Evolutionary conservation across 2,329 filamentous ascomycete species (phyloP).

Genomic region (Penicillium sp.): DNA sequence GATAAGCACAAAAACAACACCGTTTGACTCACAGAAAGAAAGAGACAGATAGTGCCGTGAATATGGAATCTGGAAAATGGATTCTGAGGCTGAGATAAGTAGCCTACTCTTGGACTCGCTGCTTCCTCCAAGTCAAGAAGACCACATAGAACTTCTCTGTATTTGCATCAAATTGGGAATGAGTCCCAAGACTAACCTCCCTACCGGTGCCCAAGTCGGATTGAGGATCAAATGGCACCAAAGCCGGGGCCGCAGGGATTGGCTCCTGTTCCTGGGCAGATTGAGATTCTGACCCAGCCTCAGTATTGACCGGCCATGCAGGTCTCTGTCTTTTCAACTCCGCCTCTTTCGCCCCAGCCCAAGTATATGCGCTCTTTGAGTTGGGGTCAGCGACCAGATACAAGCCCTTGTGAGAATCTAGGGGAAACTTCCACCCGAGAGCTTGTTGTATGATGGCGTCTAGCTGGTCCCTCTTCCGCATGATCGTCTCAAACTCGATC

Average conservation of each 20-base stretch:
- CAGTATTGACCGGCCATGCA: background rate
- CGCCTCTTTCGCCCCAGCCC: conserved; percentile 1
- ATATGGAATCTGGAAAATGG: background rate
- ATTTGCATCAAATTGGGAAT: background rate
- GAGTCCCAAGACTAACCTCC: background rate
- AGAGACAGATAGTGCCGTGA: too few species aligned
- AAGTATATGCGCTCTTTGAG: background rate
- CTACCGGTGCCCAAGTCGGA: background rate
- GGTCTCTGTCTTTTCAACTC: background rate
- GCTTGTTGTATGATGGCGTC: conserved; percentile 26
- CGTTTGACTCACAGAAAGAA: background rate
- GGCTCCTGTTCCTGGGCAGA: background rate
- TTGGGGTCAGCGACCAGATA: background rate
- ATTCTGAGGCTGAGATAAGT: background rate
- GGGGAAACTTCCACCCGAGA: conserved; percentile 22
- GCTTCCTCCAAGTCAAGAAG: conserved; percentile 3
- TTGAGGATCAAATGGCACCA: background rate
- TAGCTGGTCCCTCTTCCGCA: conserved; percentile 25
- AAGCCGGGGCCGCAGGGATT: background rate
- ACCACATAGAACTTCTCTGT: conserved; percentile 1
- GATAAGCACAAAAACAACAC: background rate
- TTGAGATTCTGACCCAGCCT: background rate
- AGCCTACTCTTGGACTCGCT: background rate
- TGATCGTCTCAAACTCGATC: conserved; percentile 32
- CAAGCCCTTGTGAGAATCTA: background rate